Conservation (phyloP, 1,139 yeast species). For the Magnusiomyces fungicola region DNA sequence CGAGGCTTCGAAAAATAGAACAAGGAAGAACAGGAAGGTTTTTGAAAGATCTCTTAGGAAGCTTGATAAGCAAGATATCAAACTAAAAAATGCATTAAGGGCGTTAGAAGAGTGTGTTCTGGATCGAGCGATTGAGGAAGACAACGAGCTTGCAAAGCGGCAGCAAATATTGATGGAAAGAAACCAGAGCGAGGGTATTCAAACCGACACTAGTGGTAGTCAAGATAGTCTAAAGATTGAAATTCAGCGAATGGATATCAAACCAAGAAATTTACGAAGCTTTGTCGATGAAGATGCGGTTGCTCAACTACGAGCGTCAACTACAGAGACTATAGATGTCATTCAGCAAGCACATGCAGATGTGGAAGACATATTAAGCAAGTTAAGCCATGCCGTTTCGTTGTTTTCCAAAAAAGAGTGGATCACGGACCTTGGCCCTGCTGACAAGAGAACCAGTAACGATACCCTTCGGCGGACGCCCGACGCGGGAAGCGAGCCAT, state of each 20-base stretch:
- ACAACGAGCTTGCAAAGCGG: not conserved
- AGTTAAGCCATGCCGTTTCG: conserved; percentile 21
- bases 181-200: not conserved
- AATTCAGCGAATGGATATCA: conserved; percentile 5
- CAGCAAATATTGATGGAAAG: conserved; percentile 17
- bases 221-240: not conserved
- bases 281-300: conserved; percentile 41
- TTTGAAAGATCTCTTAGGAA: conserved; percentile 20
- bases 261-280: conserved; percentile 32
- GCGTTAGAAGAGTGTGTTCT: conserved; percentile 30
- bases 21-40: conserved; percentile 16
- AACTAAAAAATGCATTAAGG: conserved; percentile 30
- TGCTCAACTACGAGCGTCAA: conserved; percentile 27
- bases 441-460: conserved; percentile 8
- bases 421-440: not conserved
- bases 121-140: conserved; percentile 25
- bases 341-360: conserved; percentile 22
- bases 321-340: conserved; percentile 29
- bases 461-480: not conserved
- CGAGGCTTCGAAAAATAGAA: conserved; percentile 17
- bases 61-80: conserved; percentile 25
- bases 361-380: conserved; percentile 20
- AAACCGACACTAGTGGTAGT: not conserved
- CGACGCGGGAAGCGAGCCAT: no score
- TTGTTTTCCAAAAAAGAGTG: conserved; percentile 22